A percentile compares a stretch with the other conserved stretches of the same genome.
Conservation (phyloP, 805 yeast genomes). For the Saccharomyces jurei region DNA sequence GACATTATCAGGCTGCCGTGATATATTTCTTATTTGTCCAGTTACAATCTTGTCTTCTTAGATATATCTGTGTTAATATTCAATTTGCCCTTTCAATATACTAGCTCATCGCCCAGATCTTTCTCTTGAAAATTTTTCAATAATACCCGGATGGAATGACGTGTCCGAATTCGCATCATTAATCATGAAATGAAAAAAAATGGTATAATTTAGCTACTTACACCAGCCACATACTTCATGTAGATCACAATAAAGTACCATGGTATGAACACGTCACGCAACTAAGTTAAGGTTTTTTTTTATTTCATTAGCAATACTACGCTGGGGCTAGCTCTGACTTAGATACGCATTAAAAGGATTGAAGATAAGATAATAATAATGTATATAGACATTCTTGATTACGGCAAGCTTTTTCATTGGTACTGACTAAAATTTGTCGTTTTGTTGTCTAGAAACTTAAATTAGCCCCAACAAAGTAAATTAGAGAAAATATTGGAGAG, state of each 20-base stretch:
- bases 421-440: neutral
- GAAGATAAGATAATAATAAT: neutral
- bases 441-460: neutral
- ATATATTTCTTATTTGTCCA: neutral
- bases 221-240: no score
- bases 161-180: no score
- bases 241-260: no score
- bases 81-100: neutral
- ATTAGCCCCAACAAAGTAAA: neutral
- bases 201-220: no score
- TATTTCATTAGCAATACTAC: no score
- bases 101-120: neutral
- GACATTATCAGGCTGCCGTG: conserved; percentile 30
- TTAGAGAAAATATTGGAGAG: no score
- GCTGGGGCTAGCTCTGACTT: no score
- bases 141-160: neutral
- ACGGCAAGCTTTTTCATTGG: neutral
- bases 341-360: no score
- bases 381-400: no score
- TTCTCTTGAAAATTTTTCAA: neutral
- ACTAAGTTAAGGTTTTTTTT: no score
- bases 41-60: neutral
- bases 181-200: no score
- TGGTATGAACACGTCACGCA: no score
- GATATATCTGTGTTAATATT: neutral